Conservation (phyloP, 2,329 filamentous ascomycete genomes). For the Trichoderma polysporum region DNA sequence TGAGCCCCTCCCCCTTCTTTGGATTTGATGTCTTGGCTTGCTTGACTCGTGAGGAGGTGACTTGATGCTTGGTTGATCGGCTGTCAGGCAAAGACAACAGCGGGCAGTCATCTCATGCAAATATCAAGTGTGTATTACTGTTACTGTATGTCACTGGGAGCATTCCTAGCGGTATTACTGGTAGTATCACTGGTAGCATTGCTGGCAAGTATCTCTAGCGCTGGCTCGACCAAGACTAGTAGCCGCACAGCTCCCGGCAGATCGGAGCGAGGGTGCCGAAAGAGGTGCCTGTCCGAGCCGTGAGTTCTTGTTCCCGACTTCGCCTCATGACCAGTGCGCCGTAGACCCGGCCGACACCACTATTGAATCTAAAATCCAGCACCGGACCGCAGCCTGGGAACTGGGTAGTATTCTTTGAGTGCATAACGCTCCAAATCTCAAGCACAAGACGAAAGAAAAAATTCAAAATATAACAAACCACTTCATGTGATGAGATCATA, state of each 20-base stretch:
- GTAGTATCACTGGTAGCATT: background rate
- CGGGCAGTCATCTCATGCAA: background rate
- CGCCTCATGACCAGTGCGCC: slow-evolving; percentile 2
- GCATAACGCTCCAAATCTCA: background rate
- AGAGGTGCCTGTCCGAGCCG: background rate
- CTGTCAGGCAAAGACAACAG: background rate
- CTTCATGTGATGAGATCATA: slow-evolving; percentile 13
- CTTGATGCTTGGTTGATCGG: background rate
- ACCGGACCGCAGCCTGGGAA: background rate
- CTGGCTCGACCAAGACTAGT: background rate
- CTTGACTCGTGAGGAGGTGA: background rate
- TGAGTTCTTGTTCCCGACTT: background rate
- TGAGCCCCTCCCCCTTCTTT: background rate
- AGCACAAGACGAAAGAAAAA: background rate
- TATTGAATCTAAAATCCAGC: background rate
- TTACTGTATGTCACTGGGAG: background rate
- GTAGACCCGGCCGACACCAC: background rate
- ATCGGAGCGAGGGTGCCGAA: slow-evolving; percentile 16
- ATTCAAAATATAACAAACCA: background rate
- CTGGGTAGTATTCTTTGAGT: background rate
- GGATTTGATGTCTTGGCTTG: background rate
- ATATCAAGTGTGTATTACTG: background rate
- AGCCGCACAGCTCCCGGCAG: background rate
- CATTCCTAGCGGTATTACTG: background rate
- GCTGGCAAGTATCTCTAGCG: background rate